These are phyloP conservation scores for Kuraishia piskuri DNA, from an alignment of 805 yeast species.

Conservation along the genomic window DNA sequence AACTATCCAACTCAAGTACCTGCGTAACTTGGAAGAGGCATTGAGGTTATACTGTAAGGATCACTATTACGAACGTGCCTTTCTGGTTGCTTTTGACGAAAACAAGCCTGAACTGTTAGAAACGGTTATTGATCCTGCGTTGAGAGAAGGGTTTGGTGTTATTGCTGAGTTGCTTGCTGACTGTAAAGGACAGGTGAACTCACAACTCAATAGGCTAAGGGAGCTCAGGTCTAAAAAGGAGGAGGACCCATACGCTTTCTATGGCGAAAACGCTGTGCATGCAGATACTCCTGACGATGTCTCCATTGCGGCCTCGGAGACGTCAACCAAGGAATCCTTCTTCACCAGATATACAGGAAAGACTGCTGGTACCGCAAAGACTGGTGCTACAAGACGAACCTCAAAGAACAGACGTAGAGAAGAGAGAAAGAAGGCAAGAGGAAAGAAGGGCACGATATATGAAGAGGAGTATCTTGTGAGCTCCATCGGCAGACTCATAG, in stretches of 20 bases:
- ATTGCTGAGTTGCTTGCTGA: constrained; percentile 90
- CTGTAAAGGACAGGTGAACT: constrained; percentile 73
- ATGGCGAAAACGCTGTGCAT: constrained; percentile 52
- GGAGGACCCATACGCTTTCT: constrained; percentile 80
- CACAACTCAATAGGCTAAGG: constrained; percentile 77
- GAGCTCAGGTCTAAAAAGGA: constrained; percentile 78
- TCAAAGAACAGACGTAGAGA: constrained; percentile 90
- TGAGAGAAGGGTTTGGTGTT: constrained; percentile 82
- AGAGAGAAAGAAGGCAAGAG: constrained; percentile 92
- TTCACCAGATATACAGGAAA: constrained; percentile 96
- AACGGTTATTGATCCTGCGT: constrained; percentile 56
- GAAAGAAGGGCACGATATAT: constrained; percentile 94
- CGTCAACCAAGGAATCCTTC: constrained; percentile 87
- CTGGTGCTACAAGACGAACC: constrained; percentile 91
- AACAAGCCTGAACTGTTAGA: constrained; percentile 37
- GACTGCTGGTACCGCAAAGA: constrained; percentile 90
- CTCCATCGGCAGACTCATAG: constrained; percentile 82
- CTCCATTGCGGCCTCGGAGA: constrained; percentile 89
- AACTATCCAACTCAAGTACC: constrained; percentile 53
- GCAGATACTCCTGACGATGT: constrained; percentile 87
- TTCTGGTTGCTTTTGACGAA: constrained; percentile 48
- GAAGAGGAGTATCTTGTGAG: constrained; percentile 92
- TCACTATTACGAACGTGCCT: constrained; percentile 68
- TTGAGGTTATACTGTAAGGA: constrained; percentile 65
- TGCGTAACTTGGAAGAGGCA: constrained; percentile 54